Evolutionary conservation across 2,329 filamentous ascomycete genomes (phyloP).

Genomic region (Penicillium freii): DNA sequence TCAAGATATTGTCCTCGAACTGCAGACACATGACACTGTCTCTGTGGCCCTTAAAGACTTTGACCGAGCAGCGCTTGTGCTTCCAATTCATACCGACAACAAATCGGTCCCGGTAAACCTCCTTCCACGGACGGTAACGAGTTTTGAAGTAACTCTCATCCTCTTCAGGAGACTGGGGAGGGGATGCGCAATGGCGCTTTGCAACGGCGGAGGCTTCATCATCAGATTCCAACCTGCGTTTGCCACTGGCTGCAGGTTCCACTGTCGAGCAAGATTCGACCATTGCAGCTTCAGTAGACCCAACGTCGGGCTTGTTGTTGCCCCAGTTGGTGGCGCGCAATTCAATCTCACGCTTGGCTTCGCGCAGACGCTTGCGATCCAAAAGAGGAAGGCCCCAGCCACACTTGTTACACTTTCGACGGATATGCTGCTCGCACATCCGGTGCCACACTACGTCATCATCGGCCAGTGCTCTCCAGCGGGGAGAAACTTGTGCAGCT

Average conservation of each 20-base stretch:
- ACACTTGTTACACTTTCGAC: slow-evolving; percentile 89
- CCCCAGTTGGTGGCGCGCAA: slow-evolving; percentile 62
- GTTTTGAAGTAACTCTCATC: slow-evolving; percentile 52
- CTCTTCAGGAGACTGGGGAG: slow-evolving; percentile 29
- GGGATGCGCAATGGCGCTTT: slow-evolving; percentile 34
- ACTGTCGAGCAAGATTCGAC: slow-evolving; percentile 20
- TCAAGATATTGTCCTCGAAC: slow-evolving; percentile 85
- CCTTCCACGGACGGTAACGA: slow-evolving; percentile 77
- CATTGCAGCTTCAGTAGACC: slow-evolving; percentile 12
- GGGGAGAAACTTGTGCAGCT: slow-evolving; percentile 85
- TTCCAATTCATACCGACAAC: slow-evolving; percentile 98
- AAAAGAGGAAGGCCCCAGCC: slow-evolving; percentile 90
- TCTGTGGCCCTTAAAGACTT: slow-evolving; percentile 78
- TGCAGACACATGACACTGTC: slow-evolving; percentile 81
- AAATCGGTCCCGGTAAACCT: slow-evolving; percentile 92
- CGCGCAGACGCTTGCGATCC: slow-evolving; percentile 81
- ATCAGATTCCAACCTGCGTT: slow-evolving; percentile 30
- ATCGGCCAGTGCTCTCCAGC: slow-evolving; percentile 88
- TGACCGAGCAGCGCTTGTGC: slow-evolving; percentile 82
- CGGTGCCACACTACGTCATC: slow-evolving; percentile 97
- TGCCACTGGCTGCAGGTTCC: slow-evolving; percentile 16
- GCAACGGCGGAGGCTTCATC: slow-evolving; percentile 30
- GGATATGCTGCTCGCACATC: slow-evolving; percentile 97
- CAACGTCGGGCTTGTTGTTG: slow-evolving; percentile 53
- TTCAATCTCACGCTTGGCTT: slow-evolving; percentile 82